Evolutionary conservation across 192 early-diverging fungal genomes (phyloP).

Genomic region (Coemansia sp.): DNA sequence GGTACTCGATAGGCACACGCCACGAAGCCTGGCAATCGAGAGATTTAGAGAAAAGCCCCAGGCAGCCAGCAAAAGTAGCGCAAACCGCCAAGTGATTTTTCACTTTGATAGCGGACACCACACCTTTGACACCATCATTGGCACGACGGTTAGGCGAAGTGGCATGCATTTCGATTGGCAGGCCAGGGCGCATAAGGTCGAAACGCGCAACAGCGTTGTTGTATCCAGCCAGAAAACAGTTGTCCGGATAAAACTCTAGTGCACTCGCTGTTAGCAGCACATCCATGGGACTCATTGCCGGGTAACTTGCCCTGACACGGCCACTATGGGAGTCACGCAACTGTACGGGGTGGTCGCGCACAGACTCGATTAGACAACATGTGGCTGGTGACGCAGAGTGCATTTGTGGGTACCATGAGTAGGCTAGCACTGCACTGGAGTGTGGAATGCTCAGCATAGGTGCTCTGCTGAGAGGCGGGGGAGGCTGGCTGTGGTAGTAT

Average conservation of each 20-base stretch:
- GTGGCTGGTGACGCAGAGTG: conserved; percentile 50
- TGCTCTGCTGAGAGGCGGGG: not conserved
- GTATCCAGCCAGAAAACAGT: conserved; percentile 69
- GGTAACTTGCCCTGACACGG: conserved; percentile 65
- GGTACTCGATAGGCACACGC: conserved; percentile 41
- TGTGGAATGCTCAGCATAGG: not conserved
- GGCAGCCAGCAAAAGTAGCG: conserved; percentile 66
- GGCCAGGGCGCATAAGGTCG: conserved; percentile 64
- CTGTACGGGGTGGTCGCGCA: conserved; percentile 73
- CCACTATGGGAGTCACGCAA: conserved; percentile 61
- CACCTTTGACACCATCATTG: conserved; percentile 70
- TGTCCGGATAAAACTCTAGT: conserved; percentile 63
- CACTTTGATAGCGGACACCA: conserved; percentile 70
- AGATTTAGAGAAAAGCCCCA: too few relatives aligned
- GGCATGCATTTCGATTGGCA: conserved; percentile 42
- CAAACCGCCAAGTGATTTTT: conserved; percentile 58
- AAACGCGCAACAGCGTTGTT: conserved; percentile 66
- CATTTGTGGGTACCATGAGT: conserved; percentile 43
- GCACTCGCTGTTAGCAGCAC: conserved; percentile 64
- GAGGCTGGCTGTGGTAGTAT: not conserved
- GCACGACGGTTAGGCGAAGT: conserved; percentile 64
- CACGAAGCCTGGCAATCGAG: conserved; percentile 45
- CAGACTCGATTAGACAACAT: conserved; percentile 61
- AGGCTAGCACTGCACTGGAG: conserved; percentile 8
- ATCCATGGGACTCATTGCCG: conserved; percentile 63